A percentile compares a stretch with the other conserved stretches of the same genome.
Conservation (phyloP, 23 red algal species). For the Cyanidioschyzon merolae region DNA sequence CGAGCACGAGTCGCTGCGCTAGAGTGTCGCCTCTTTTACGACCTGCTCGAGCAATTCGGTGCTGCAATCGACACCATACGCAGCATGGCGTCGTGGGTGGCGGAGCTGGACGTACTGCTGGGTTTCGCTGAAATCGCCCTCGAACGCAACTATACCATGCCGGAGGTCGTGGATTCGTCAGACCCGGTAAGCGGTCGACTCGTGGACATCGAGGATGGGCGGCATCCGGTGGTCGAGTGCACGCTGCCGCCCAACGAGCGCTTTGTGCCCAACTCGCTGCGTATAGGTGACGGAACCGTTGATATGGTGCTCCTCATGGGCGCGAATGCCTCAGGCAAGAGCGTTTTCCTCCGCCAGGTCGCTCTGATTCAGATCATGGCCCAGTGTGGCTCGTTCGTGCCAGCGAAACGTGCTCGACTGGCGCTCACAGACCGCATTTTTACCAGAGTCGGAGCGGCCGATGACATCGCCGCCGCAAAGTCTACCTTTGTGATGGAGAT, state of each 20-base stretch:
- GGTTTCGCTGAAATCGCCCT: conserved; percentile 65
- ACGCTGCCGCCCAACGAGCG: conserved; percentile 37
- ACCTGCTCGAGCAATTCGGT: conserved; percentile 29
- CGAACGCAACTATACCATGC: conserved; percentile 38
- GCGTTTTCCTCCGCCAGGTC: conserved; percentile 57
- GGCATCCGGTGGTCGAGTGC: conserved; percentile 86
- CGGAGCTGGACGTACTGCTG: conserved; percentile 70
- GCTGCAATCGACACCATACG: conserved; percentile 31
- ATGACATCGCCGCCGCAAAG: conserved; percentile 66
- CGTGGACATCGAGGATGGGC: background rate
- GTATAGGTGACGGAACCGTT: conserved; percentile 22
- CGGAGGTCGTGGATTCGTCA: conserved; percentile 23
- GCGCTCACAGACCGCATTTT: conserved; percentile 62
- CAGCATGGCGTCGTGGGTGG: conserved; percentile 26
- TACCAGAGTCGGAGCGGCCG: conserved; percentile 80
- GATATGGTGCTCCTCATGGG: conserved; percentile 31
- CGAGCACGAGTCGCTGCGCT: conserved; percentile 28
- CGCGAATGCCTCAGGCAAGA: conserved; percentile 61
- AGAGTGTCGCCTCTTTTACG: conserved; percentile 38
- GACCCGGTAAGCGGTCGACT: background rate
- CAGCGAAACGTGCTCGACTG: conserved; percentile 37
- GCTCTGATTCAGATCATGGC: conserved; percentile 60
- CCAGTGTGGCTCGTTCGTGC: conserved; percentile 75
- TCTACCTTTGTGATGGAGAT: conserved; percentile 95
- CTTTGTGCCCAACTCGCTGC: conserved; percentile 71